These are phyloP conservation scores for Phoenix roebelenii DNA, from an alignment of 176 grass and related monocot genomes.

Conservation along the genomic window DNA sequence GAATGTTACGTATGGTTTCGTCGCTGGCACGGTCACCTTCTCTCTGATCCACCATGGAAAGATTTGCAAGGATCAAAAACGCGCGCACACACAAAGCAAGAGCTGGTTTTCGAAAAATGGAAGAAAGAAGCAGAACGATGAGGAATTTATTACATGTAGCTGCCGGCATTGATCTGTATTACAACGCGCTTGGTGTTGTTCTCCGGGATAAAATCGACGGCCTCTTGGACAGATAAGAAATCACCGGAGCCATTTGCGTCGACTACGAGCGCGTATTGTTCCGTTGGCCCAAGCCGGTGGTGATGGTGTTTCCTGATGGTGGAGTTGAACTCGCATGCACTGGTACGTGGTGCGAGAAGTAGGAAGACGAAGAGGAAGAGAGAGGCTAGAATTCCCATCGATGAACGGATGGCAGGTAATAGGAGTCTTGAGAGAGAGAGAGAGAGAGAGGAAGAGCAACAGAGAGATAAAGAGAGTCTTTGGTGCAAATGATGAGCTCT, in stretches of 20 bases:
- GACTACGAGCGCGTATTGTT: constrained; percentile 45
- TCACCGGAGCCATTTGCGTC: constrained; percentile 74
- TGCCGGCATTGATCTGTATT: constrained; percentile 72
- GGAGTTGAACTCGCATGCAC: constrained; percentile 21
- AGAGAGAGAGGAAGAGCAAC: neutral
- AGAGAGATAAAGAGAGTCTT: neutral
- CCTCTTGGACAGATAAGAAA: constrained; percentile 81
- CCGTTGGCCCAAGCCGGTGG: constrained; percentile 42
- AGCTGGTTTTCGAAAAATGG: too few species aligned
- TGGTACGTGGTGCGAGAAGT: constrained; percentile 11
- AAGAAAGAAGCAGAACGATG: neutral
- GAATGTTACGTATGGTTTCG: constrained; percentile 91
- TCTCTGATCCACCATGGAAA: constrained; percentile 33
- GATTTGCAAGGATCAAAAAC: too few species aligned
- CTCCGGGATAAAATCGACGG: constrained; percentile 62
- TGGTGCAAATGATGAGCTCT: neutral
- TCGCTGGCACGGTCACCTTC: constrained; percentile 75
- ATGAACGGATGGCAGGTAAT: neutral
- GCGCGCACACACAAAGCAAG: too few species aligned
- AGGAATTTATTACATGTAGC: constrained; percentile 48
- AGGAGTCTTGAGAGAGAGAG: neutral
- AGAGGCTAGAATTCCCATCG: constrained; percentile 14
- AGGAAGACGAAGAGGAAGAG: constrained; percentile 6
- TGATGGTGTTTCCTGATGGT: constrained; percentile 20
- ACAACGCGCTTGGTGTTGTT: constrained; percentile 66